Evolutionary conservation across 192 early-diverging fungal genomes (phyloP), one percentile per base, ranked within the genome.

Genomic region (Coemansia sp.): DNA sequence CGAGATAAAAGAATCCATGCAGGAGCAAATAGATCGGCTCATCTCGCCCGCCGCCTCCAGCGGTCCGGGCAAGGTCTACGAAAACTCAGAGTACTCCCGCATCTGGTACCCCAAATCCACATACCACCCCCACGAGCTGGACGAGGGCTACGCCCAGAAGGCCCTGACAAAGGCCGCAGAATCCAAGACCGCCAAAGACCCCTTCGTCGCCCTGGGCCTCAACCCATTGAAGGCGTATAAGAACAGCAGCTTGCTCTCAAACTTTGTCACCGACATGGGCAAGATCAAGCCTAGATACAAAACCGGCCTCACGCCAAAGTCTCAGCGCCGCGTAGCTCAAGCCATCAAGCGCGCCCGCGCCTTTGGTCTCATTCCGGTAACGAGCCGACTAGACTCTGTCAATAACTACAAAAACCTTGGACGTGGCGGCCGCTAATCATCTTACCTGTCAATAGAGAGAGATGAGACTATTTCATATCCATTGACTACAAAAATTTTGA

Each of bases 181-280:
- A 6, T 31, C 53, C 3, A 44, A 17, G 40, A 64, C 45, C 33
- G n/a, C 56, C 1, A 54, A 33, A 6, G 84, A 85, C 31, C 76
- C 76, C 13, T 85, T 83, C 60, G 53, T 73, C 31, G 35, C 66
- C 34, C 62, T 79, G 21, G 73, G 61, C 3, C 68, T 80, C 5
- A 68, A 85, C 44, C 84, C 84, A 16, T 54, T 83, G 40, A 63
- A 70, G 39, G 70, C 80, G 48, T 85, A 81, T 70, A 83, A 89
- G 75, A 87, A 89, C 71, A 71, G 72, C 10, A 59, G 67, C 19
- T 40, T 89, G 56, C 65, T 90, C 57, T 82, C 85, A 50, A 71
- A 80, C 45, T 90, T 87, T 70, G 75, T 89, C 62, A 81, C 88
- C 5, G 86, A 85, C 7, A 83, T 90, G 77, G 89, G 89, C 53